Conservation (phyloP, 2,329 filamentous ascomycete genomes). For the Cercospora sp. region DNA sequence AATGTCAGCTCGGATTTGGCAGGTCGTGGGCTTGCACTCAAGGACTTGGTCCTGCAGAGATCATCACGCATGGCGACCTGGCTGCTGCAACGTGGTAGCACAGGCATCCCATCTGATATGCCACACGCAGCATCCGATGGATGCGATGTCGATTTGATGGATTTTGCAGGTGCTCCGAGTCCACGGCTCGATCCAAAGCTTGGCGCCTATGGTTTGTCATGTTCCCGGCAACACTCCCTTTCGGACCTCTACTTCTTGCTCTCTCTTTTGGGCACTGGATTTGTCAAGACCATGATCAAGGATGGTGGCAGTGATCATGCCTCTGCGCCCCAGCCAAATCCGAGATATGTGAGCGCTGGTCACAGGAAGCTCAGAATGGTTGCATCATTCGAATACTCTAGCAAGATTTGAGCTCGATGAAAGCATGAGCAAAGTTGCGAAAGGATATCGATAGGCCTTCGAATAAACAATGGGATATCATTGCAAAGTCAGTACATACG, state of each 20-base stretch:
- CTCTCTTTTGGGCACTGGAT: neutral
- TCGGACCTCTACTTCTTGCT: neutral
- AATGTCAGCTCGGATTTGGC: conserved; percentile 5
- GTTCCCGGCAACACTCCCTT: neutral
- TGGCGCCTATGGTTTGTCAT: neutral
- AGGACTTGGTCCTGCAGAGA: neutral
- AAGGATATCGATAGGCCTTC: neutral
- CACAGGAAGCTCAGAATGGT: neutral
- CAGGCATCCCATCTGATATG: conserved; percentile 3
- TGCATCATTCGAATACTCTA: neutral
- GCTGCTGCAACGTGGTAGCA: neutral
- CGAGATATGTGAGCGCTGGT: neutral
- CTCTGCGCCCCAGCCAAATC: neutral
- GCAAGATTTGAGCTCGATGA: neutral
- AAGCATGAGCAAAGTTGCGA: neutral
- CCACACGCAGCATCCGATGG: neutral
- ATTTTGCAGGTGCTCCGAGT: neutral
- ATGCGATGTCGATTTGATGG: neutral
- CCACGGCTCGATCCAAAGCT: neutral
- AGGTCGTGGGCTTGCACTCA: neutral
- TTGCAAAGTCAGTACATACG: neutral
- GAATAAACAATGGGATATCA: neutral
- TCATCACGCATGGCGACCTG: neutral
- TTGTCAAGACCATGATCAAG: neutral
- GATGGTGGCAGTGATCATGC: neutral